Evolutionary conservation across 169 alveolate species (phyloP).

Genomic region (Theileria annulata): DNA sequence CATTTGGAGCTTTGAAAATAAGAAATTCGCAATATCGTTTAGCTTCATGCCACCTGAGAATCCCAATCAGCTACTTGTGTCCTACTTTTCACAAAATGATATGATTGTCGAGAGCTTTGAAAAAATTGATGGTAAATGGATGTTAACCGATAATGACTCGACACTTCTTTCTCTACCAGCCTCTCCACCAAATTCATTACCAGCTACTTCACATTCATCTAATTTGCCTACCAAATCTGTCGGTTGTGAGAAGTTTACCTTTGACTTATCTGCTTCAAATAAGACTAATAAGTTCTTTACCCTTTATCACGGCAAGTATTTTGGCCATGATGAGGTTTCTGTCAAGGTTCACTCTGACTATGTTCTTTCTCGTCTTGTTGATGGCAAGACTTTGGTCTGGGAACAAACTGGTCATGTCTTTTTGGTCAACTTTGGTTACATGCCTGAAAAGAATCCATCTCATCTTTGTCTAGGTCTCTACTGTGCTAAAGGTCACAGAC

Average conservation of each 20-base stretch:
- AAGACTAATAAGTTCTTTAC: neutral
- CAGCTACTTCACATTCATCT: neutral
- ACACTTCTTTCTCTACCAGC: neutral
- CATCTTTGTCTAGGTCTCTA: conserved; percentile 9
- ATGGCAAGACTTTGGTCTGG: neutral
- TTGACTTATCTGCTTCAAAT: neutral
- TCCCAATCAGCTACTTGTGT: neutral
- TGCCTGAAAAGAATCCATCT: neutral
- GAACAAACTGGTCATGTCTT: neutral
- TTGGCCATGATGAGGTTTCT: neutral
- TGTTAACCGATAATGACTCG: neutral
- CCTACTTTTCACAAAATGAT: neutral
- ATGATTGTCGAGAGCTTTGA: neutral
- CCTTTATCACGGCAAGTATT: neutral
- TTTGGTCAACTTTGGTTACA: neutral
- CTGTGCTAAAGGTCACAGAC: neutral
- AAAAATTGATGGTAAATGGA: neutral
- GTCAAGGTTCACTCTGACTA: neutral
- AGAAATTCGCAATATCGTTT: neutral
- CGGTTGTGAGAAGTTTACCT: neutral
- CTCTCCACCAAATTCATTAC: neutral
- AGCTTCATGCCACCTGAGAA: neutral
- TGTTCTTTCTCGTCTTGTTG: neutral
- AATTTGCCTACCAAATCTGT: neutral
- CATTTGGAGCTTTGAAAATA: neutral